A percentile compares a stretch with the other conserved stretches of the same genome.
Conservation (phyloP, 1,139 yeast species). For the Casaregolazyma lundiana region DNA sequence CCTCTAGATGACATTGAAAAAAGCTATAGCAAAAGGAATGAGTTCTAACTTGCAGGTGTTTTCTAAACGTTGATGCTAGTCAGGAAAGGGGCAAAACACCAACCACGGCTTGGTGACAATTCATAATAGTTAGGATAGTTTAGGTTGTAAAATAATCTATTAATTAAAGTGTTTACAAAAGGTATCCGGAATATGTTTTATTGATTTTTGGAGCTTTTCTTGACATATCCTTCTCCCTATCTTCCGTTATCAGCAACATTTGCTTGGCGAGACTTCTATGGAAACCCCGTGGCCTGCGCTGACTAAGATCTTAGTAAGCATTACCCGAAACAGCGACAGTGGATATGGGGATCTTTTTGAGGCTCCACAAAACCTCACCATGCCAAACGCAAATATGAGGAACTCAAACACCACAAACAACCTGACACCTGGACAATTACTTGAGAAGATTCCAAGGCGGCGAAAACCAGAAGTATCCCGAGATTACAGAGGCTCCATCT, state of each 20-base stretch:
- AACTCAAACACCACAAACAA: neutral
- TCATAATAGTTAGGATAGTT: neutral
- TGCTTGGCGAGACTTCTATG: too few relatives aligned
- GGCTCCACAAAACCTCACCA: neutral
- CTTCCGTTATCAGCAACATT: too few relatives aligned
- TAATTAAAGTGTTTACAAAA: neutral
- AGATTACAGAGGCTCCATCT: too few relatives aligned
- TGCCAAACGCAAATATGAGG: neutral
- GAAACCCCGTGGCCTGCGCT: too few relatives aligned
- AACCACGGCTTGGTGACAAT: neutral
- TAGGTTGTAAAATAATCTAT: neutral
- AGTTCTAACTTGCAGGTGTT: neutral
- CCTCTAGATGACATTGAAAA: neutral
- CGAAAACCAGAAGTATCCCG: neutral
- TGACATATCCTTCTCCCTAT: too few relatives aligned
- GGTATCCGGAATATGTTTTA: too few relatives aligned
- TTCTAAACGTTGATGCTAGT: neutral
- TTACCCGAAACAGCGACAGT: too few relatives aligned
- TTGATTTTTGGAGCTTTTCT: too few relatives aligned
- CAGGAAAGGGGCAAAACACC: neutral
- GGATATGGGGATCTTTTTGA: neutral
- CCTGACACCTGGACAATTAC: neutral
- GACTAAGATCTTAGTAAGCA: too few relatives aligned
- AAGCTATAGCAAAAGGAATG: neutral
- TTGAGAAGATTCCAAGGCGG: neutral